A percentile compares a stretch with the other conserved stretches of the same genome.
Evolutionary conservation across 345 rosid genomes (phyloP).

Genomic region (Cochlearia excelsa): DNA sequence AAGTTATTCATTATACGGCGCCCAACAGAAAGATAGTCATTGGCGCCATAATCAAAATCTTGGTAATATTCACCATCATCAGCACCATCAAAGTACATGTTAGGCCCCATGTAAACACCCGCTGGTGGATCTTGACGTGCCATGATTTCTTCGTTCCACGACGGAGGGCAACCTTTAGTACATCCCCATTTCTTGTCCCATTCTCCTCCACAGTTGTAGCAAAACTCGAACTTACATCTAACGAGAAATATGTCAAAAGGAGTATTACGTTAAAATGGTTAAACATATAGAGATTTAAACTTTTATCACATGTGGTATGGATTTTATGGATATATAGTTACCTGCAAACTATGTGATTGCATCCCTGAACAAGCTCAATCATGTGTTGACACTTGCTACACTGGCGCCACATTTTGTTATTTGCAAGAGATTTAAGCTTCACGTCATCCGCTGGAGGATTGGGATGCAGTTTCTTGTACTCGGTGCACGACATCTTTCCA

Average conservation of each 20-base stretch:
- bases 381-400: constrained; percentile 53
- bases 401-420: constrained; percentile 46
- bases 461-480: constrained; percentile 43
- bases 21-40: not conserved
- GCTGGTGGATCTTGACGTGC: constrained; percentile 15
- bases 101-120: not conserved
- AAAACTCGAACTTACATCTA: constrained; percentile 57
- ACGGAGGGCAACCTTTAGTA: constrained; percentile 31
- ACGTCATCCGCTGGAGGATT: constrained; percentile 46
- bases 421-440: constrained; percentile 48
- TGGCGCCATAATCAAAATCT: constrained; percentile 11
- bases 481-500: constrained; percentile 42
- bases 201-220: constrained; percentile 53
- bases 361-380: constrained; percentile 52
- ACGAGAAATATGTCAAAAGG: not conserved
- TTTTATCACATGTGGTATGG: not conserved
- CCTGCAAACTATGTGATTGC: constrained; percentile 69
- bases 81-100: constrained; percentile 16
- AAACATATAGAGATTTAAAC: not conserved
- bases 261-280: constrained; percentile 5
- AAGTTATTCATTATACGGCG: too few relatives aligned
- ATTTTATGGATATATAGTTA: constrained; percentile 19
- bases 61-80: constrained; percentile 3
- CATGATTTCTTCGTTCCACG: constrained; percentile 41
- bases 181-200: constrained; percentile 45